Conservation (phyloP, 2,329 filamentous ascomycete species). For the Penicillium sp. region DNA sequence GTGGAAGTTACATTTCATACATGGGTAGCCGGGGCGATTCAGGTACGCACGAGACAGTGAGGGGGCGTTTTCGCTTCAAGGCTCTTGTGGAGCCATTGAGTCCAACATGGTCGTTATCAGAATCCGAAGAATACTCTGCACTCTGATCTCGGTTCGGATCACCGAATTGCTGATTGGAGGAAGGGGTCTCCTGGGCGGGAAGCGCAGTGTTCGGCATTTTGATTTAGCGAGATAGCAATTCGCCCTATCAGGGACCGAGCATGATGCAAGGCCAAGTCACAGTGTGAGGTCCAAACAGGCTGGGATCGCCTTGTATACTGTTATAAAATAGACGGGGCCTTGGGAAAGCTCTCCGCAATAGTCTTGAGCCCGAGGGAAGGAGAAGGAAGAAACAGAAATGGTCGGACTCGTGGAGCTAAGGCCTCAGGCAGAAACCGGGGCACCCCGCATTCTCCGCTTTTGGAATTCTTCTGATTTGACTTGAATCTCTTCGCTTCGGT, state of each 20-base stretch:
- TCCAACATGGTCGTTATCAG: constrained; percentile 25
- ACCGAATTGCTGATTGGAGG: constrained; percentile 16
- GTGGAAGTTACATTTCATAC: background rate
- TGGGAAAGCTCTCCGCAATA: constrained; percentile 1
- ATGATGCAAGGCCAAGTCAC: constrained; percentile 10
- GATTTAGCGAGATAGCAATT: constrained; percentile 24
- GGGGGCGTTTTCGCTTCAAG: constrained; percentile 32
- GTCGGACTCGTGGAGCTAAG: constrained; percentile 2
- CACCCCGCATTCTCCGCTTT: constrained; percentile 20
- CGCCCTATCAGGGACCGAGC: constrained; percentile 18
- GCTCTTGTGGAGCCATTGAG: constrained; percentile 26
- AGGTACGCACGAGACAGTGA: constrained; percentile 33
- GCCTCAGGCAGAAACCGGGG: constrained; percentile 21
- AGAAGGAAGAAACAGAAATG: constrained; percentile 3
- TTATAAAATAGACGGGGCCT: background rate
- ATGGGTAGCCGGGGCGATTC: background rate
- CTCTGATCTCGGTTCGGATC: constrained; percentile 27
- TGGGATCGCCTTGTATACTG: background rate
- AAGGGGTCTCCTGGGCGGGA: constrained; percentile 18
- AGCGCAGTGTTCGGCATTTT: constrained; percentile 29
- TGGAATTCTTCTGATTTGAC: background rate
- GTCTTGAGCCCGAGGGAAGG: constrained; percentile 11
- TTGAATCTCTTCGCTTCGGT: background rate
- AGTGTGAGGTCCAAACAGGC: constrained; percentile 1
- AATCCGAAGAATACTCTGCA: constrained; percentile 32